Evolutionary conservation across 106 monocot genomes (phyloP).

Genomic region (Allium sativum): DNA sequence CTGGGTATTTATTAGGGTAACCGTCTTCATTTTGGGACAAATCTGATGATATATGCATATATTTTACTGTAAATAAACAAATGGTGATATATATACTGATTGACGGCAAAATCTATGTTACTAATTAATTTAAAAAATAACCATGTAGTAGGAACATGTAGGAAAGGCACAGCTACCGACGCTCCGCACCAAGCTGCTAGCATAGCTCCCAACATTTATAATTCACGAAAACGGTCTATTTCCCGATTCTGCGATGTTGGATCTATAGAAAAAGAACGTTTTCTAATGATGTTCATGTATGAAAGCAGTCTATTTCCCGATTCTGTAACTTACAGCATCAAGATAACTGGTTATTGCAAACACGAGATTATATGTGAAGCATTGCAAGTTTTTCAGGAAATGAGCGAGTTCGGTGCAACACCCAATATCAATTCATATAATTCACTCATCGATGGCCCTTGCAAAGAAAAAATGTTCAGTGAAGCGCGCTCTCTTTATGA

Average conservation of each 20-base stretch:
- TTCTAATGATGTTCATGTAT: conserved; percentile 51
- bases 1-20: too few species aligned
- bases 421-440: conserved; percentile 71
- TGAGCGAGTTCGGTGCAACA: conserved; percentile 50
- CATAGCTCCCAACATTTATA: conserved; percentile 51
- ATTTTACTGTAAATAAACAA: too few species aligned
- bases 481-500: conserved; percentile 56
- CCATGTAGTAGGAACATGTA: too few species aligned
- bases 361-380: conserved; percentile 64
- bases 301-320: conserved; percentile 35
- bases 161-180: too few species aligned
- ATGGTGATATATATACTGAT: too few species aligned
- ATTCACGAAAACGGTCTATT: conserved; percentile 79
- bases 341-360: conserved; percentile 77
- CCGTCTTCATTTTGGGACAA: too few species aligned
- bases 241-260: conserved; percentile 69
- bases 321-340: conserved; percentile 60
- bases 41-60: too few species aligned
- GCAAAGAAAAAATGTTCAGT: conserved; percentile 39
- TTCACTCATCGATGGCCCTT: conserved; percentile 67
- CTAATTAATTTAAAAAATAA: too few species aligned
- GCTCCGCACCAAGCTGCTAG: too few species aligned
- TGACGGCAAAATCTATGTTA: too few species aligned
- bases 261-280: conserved; percentile 41
- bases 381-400: conserved; percentile 65